Evolutionary conservation across 1,139 yeast species (phyloP).

Genomic region (Geotrichum aggregatum): DNA sequence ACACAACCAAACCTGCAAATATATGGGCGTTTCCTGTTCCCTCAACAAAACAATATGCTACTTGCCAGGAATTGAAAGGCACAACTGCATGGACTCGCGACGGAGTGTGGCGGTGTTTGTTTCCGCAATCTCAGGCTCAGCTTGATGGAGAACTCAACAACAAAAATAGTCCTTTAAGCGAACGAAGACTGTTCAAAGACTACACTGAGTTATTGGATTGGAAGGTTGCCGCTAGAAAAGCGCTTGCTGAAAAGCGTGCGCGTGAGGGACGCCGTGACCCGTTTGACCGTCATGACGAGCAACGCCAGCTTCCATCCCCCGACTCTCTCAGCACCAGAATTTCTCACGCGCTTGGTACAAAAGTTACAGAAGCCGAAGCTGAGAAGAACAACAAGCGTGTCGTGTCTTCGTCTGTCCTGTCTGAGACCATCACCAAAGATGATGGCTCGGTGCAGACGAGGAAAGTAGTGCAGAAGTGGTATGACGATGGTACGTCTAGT

Average conservation of each 20-base stretch:
- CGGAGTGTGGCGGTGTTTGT: slow-evolving; percentile 85
- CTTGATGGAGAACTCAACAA: slow-evolving; percentile 4
- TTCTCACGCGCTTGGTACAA: no score
- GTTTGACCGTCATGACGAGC: slow-evolving; percentile 21
- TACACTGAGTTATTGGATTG: slow-evolving; percentile 19
- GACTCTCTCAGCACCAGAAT: no score
- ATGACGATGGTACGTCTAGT: slow-evolving; percentile 58
- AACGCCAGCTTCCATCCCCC: slow-evolving; percentile 20
- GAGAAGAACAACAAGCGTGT: slow-evolving; percentile 30
- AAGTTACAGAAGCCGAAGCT: background rate
- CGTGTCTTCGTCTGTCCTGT: slow-evolving; percentile 50
- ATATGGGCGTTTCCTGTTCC: slow-evolving; percentile 59
- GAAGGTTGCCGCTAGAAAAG: slow-evolving; percentile 17
- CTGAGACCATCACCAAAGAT: slow-evolving; percentile 43
- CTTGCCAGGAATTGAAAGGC: slow-evolving; percentile 57
- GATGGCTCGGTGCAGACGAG: slow-evolving; percentile 56
- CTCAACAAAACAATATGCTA: slow-evolving; percentile 52
- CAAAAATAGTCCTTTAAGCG: background rate
- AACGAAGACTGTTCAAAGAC: slow-evolving; percentile 15
- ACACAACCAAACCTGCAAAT: slow-evolving; percentile 16
- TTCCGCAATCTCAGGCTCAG: slow-evolving; percentile 45
- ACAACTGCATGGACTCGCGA: slow-evolving; percentile 68
- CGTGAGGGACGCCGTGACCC: background rate
- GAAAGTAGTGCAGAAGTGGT: slow-evolving; percentile 52
- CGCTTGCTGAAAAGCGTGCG: background rate